A percentile compares a stretch with the other conserved stretches of the same genome.
These are phyloP conservation scores for Fistulifera solaris DNA, from an alignment of 108 stramenopile genomes.

Conservation along the genomic window DNA sequence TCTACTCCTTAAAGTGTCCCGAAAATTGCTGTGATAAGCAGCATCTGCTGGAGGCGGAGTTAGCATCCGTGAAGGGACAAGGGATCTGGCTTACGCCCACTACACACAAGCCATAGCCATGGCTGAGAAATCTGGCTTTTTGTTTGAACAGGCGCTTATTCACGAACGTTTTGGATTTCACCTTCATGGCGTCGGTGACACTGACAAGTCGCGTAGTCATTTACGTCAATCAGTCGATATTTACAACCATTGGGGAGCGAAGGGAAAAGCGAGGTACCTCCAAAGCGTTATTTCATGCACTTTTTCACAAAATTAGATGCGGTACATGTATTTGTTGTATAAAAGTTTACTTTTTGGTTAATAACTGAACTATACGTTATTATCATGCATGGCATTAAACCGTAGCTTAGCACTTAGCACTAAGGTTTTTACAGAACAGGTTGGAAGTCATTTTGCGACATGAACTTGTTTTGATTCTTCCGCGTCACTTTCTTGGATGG, in stretches of 20 bases:
- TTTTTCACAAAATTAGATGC: no score
- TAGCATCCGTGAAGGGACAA: neutral
- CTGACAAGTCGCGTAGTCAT: neutral
- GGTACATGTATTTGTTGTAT: no score
- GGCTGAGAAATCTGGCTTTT: constrained; percentile 1
- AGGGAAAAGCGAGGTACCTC: no score
- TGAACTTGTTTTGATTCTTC: no score
- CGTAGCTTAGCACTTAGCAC: no score
- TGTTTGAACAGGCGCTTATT: neutral
- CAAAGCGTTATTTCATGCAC: no score
- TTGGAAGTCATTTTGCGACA: no score
- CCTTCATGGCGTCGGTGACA: neutral
- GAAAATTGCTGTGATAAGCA: constrained; percentile 9
- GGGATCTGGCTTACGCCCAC: neutral
- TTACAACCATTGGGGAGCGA: neutral
- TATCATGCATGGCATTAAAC: no score
- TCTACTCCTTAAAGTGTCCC: constrained; percentile 1
- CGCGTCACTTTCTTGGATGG: no score
- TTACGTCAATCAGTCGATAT: neutral
- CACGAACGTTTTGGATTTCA: constrained; percentile 10
- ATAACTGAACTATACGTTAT: no score
- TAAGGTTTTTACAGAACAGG: no score
- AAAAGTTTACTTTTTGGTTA: no score
- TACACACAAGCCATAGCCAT: constrained; percentile 8
- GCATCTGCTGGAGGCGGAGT: constrained; percentile 10